These are phyloP conservation scores for Leucogyrophana mollusca DNA, from an alignment of 768 basidiomycete genomes.

Conservation along the genomic window DNA sequence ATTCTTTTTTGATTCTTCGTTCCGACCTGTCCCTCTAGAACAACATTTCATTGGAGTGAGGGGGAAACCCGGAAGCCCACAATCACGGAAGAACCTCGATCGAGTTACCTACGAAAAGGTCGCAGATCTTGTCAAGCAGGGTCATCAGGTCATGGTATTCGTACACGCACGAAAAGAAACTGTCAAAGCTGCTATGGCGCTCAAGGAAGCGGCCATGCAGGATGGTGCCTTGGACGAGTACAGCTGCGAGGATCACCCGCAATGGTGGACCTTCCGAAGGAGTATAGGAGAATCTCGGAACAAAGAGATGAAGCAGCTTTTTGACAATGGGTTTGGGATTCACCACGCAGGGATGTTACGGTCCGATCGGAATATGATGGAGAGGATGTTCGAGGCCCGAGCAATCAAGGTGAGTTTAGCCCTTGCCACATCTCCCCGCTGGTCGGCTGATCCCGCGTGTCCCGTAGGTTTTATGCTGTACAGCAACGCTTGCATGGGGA, in stretches of 20 bases:
- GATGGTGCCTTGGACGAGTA: slow-evolving; percentile 80
- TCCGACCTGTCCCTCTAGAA: slow-evolving; percentile 93
- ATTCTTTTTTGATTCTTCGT: slow-evolving; percentile 98
- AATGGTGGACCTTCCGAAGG: slow-evolving; percentile 71
- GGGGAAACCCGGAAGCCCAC: slow-evolving; percentile 77
- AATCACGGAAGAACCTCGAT: slow-evolving; percentile 85
- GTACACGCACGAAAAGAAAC: slow-evolving; percentile 99
- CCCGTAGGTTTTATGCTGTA: slow-evolving; percentile 90
- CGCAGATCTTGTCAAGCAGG: slow-evolving; percentile 78
- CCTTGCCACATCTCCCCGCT: background rate
- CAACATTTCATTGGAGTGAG: slow-evolving; percentile 95
- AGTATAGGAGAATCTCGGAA: slow-evolving; percentile 82
- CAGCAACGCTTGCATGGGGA: slow-evolving; percentile 98
- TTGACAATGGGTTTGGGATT: slow-evolving; percentile 91
- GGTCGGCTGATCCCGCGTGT: background rate
- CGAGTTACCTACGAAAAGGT: slow-evolving; percentile 89
- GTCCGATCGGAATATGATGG: slow-evolving; percentile 92
- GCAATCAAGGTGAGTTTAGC: slow-evolving; percentile 81
- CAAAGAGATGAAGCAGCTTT: slow-evolving; percentile 95
- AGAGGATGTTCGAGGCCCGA: slow-evolving; percentile 86
- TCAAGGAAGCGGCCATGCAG: slow-evolving; percentile 71
- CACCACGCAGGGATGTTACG: slow-evolving; percentile 99
- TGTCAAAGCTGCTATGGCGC: slow-evolving; percentile 81
- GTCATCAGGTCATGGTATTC: slow-evolving; percentile 99
- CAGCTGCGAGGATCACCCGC: slow-evolving; percentile 78